These are phyloP conservation scores for Fraxinus greggii DNA, from an alignment of 305 asterid species.

Conservation along the genomic window DNA sequence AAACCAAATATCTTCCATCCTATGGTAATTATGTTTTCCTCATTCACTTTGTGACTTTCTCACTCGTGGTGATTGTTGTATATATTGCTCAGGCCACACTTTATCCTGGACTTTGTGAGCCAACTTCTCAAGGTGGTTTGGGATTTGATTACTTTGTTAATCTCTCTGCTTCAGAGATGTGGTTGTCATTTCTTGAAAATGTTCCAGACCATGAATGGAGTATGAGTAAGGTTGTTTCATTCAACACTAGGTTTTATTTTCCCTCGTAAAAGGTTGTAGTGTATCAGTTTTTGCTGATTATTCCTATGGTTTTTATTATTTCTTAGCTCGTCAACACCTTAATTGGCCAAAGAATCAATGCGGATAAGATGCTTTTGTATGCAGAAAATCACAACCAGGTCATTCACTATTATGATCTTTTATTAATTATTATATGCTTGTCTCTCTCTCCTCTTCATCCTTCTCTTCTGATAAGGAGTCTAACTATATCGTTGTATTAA, in stretches of 20 bases:
- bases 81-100: conserved; percentile 61
- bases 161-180: conserved; percentile 88
- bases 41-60: conserved; percentile 7
- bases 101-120: conserved; percentile 92
- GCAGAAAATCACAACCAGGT: conserved; percentile 99
- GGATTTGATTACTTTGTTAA: conserved; percentile 91
- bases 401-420: conserved; percentile 13
- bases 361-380: conserved; percentile 77
- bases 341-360: conserved; percentile 50
- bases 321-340: conserved; percentile 71
- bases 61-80: conserved; percentile 18
- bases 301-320: conserved; percentile 24
- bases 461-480: not conserved
- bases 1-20: not conserved
- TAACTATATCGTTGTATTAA: not conserved
- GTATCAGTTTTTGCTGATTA: conserved; percentile 12
- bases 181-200: conserved; percentile 70
- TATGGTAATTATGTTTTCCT: conserved; percentile 12
- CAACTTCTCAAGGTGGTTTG: conserved; percentile 88
- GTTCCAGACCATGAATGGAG: conserved; percentile 83
- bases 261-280: conserved; percentile 21
- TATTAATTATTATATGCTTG: conserved; percentile 5
- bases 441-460: not conserved
- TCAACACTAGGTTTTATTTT: conserved; percentile 15
- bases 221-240: conserved; percentile 79